These are phyloP conservation scores for Blepharisma japonicum DNA, from an alignment of 73 alveolate genomes.

Conservation along the genomic window DNA sequence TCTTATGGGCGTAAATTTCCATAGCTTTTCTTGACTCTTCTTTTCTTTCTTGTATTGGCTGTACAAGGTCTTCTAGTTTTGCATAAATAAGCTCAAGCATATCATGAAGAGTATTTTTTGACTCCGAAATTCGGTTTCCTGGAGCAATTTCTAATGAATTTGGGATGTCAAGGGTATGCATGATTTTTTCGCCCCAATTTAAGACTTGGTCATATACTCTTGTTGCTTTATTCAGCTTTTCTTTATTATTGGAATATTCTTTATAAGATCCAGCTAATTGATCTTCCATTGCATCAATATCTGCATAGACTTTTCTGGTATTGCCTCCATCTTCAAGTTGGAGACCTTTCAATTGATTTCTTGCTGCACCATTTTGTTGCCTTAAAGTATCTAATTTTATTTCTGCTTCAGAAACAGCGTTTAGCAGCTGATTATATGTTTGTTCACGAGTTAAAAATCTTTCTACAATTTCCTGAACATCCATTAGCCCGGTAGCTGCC, in stretches of 20 bases:
- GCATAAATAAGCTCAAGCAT: neutral
- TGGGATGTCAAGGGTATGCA: neutral
- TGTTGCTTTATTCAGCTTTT: constrained; percentile 8
- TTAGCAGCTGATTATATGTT: constrained; percentile 51
- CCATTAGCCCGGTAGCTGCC: constrained; percentile 67
- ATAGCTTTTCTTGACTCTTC: constrained; percentile 1
- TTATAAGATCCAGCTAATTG: neutral
- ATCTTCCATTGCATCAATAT: constrained; percentile 6
- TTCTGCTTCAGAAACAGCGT: constrained; percentile 64
- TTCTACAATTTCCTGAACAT: constrained; percentile 62
- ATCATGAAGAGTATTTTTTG: constrained; percentile 13
- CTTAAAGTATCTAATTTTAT: constrained; percentile 51
- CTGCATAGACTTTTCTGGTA: neutral
- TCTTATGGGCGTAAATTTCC: neutral
- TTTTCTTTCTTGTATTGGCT: neutral
- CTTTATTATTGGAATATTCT: constrained; percentile 3
- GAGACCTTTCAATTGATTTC: neutral
- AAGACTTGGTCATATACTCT: neutral
- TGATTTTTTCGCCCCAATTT: constrained; percentile 11
- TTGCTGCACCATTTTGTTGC: constrained; percentile 39
- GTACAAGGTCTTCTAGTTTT: neutral
- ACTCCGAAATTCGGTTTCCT: neutral
- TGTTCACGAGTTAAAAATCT: constrained; percentile 61
- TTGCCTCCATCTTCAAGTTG: neutral
- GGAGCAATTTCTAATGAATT: neutral